Conservation (phyloP, 345 rosid species). For the Turritis glabra region DNA sequence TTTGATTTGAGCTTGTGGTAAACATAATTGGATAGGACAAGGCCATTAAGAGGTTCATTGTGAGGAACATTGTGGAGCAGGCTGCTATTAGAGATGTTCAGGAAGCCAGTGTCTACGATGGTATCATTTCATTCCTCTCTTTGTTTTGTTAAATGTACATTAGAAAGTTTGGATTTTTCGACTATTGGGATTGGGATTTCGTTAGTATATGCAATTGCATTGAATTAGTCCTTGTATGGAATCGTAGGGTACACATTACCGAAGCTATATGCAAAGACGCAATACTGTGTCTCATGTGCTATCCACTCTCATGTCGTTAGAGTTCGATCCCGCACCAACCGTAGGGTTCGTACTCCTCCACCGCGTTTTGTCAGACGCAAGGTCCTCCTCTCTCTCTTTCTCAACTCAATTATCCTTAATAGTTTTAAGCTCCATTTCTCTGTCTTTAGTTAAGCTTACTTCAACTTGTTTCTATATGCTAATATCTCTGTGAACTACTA, state of each 20-base stretch:
- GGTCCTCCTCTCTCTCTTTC: slow-evolving; percentile 38
- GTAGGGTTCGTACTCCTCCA: slow-evolving; percentile 90
- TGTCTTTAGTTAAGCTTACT: neutral
- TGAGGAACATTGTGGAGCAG: slow-evolving; percentile 94
- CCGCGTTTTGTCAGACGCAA: slow-evolving; percentile 84
- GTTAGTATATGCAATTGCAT: too few relatives aligned
- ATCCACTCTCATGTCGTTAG: slow-evolving; percentile 91
- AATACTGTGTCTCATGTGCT: slow-evolving; percentile 47
- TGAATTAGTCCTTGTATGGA: neutral
- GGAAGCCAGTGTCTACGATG: slow-evolving; percentile 79
- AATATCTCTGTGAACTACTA: too few relatives aligned
- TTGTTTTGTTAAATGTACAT: neutral
- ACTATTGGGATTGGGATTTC: neutral
- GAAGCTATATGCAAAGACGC: slow-evolving; percentile 63
- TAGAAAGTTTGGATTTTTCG: neutral
- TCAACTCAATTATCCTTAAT: neutral
- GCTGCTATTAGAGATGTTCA: slow-evolving; percentile 93
- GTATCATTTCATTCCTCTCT: slow-evolving; percentile 35
- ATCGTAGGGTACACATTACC: slow-evolving; percentile 65
- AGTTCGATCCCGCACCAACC: slow-evolving; percentile 75
- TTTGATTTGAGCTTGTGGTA: neutral
- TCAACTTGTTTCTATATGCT: too few relatives aligned
- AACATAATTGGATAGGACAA: slow-evolving; percentile 51
- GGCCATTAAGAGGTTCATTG: slow-evolving; percentile 80
- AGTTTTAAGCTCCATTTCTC: neutral